phyloP scores from a whole-genome alignment of 2,329 filamentous ascomycete genomes.

The Aureobasidium uvarum region DNA sequence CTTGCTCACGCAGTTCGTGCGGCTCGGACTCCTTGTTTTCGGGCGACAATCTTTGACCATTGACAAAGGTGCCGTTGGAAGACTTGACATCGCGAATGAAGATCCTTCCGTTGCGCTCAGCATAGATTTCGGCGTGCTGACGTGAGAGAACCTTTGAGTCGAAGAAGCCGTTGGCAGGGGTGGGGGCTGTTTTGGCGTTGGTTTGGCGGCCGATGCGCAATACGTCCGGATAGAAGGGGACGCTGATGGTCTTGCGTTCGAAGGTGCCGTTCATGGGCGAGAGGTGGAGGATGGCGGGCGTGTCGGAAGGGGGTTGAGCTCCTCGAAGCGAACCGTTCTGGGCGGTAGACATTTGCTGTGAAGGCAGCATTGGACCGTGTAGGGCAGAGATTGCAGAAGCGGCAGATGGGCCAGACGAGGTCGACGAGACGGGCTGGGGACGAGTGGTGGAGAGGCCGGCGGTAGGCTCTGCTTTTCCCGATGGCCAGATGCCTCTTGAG shows the following conservation, averaged over 20 bases:
- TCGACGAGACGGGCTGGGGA: constrained; percentile 60
- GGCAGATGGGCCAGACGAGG: constrained; percentile 58
- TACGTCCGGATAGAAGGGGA: constrained; percentile 92
- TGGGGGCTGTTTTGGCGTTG: constrained; percentile 92
- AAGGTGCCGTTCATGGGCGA: constrained; percentile 94
- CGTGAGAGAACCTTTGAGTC: constrained; percentile 97
- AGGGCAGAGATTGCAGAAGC: constrained; percentile 63
- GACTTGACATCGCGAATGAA: constrained; percentile 98
- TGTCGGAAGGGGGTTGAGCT: constrained; percentile 47
- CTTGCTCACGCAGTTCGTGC: constrained; percentile 85
- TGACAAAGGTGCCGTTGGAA: constrained; percentile 98
- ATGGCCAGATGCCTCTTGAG: constrained; percentile 60
- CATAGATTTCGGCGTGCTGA: constrained; percentile 95
- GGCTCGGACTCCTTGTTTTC: constrained; percentile 97
- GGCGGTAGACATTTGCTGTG: constrained; percentile 67
- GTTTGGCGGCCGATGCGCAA: constrained; percentile 94
- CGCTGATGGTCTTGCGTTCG: constrained; percentile 91
- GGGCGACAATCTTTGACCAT: constrained; percentile 81
- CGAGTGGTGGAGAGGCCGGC: constrained; percentile 61
- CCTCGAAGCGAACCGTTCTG: constrained; percentile 52
- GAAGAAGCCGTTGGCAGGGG: constrained; percentile 88
- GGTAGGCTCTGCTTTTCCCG: constrained; percentile 64
- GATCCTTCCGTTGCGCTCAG: constrained; percentile 73
- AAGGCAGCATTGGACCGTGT: constrained; percentile 62
- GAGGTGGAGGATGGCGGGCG: constrained; percentile 77